Conservation (phyloP, 2,329 filamentous ascomycete species). For the Achaetomium macrosporum region DNA sequence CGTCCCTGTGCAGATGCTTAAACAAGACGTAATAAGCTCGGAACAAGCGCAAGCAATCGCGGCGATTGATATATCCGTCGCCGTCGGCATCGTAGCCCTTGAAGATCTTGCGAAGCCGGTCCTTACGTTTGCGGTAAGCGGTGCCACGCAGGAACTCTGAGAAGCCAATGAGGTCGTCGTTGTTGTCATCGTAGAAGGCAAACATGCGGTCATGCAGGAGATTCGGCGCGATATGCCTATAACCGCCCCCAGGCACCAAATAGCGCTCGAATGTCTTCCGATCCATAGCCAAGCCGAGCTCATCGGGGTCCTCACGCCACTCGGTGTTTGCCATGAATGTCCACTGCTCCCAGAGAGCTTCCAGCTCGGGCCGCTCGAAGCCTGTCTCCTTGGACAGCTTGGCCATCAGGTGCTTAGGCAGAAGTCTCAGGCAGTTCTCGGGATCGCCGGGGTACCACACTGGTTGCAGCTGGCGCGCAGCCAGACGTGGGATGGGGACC, state of each 20-base stretch:
- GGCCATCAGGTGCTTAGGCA: conserved; percentile 63
- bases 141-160: conserved; percentile 84
- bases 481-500: conserved; percentile 80
- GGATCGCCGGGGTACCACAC: conserved; percentile 89
- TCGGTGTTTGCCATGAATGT: conserved; percentile 85
- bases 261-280: conserved; percentile 88
- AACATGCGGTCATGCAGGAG: conserved; percentile 96
- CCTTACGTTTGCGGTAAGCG: conserved; percentile 61
- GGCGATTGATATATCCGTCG: conserved; percentile 78
- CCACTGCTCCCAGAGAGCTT: conserved; percentile 96
- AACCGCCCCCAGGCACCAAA: conserved; percentile 78
- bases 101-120: conserved; percentile 70
- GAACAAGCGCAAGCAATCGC: conserved; percentile 88
- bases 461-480: conserved; percentile 71
- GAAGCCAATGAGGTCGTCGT: conserved; percentile 84
- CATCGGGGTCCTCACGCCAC: conserved; percentile 74
- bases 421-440: conserved; percentile 57
- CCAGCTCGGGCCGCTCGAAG: conserved; percentile 80
- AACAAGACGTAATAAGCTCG: conserved; percentile 87
- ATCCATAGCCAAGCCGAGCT: conserved; percentile 78
- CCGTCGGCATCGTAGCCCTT: conserved; percentile 85
- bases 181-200: conserved; percentile 88
- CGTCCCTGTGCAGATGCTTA: conserved; percentile 82
- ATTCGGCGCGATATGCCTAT: conserved; percentile 71
- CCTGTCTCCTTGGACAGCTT: conserved; percentile 65